Evolutionary conservation across 2,329 filamentous ascomycete genomes (phyloP), one percentile per base, ranked within the genome.

Genomic region (Drechmeria coniospora): DNA sequence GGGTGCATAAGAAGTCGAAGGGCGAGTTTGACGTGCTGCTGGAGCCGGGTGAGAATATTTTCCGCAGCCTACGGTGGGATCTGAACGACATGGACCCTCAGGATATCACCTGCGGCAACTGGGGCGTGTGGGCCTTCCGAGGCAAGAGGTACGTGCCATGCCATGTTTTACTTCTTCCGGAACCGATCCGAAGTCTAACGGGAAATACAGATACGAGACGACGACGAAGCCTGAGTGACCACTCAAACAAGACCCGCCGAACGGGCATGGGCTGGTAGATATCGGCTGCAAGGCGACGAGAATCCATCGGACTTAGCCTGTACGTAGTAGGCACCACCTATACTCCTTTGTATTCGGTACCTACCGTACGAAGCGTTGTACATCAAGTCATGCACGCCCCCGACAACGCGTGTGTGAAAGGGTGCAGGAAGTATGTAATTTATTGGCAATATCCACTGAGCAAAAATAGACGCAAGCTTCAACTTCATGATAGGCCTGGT

Each of bases 41-140:
- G 44, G 71, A 93, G 53, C 90, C 92, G 0, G 86, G 84, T 21
- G 86, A 95, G 65, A 98, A 98, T 47, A 67, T 65, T 11, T 98
- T 98, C 61, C 70, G 87, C 45, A 98, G 90, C 57, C 55, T 94
- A 49, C 67, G 87, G 44, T 98, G 92, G 92, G 92, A 98, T 56
- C 54, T 98, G 45, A 94, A 98, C 46, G 92, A 98, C 47, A 59
- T 90, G 37, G 90, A 94, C 50, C 86, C 87, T 6, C 81, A 92
- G 47, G 90, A 95, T 53, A 64, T 95, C 36, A 93, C 78, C 42
- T 92, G 83, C 46, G 87, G 90, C 30, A 98, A 98, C 54, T 98
- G 84, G 83, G 90, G 90, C 8, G 63, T 93, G 2, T 98, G 92
- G 83, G 84, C 79, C 10, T 98, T 98, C 62, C 73, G 90, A 56